Evolutionary conservation across 768 basidiomycete species (phyloP).

Genomic region (Collybia nuda): DNA sequence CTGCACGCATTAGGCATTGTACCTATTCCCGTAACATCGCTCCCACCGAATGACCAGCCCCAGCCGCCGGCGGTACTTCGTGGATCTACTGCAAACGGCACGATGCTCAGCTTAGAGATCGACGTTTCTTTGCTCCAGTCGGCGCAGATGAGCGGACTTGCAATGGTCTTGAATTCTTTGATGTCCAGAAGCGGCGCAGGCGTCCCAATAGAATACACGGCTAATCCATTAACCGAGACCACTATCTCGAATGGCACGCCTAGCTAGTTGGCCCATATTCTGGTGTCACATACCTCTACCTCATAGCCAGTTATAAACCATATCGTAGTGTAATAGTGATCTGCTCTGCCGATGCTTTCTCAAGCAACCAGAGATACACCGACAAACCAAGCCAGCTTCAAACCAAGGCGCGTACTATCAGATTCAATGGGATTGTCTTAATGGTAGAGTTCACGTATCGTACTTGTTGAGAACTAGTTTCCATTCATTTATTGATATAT

Average conservation of each 20-base stretch:
- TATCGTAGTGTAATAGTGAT: no score
- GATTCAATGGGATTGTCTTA: no score
- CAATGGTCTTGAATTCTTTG: constrained; percentile 68
- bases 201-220: background rate
- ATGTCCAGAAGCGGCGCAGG: constrained; percentile 44
- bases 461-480: no score
- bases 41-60: constrained; percentile 52
- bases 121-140: constrained; percentile 73
- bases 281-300: no score
- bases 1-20: constrained; percentile 73
- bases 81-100: constrained; percentile 69
- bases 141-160: constrained; percentile 76
- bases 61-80: constrained; percentile 78
- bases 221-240: background rate
- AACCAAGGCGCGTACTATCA: no score
- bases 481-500: no score
- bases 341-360: no score
- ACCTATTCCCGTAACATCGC: constrained; percentile 58
- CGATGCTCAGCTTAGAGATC: constrained; percentile 74
- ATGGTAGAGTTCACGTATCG: no score
- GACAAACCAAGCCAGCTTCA: no score
- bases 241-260: background rate
- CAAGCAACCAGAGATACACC: no score
- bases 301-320: no score
- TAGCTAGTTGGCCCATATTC: no score